These are phyloP conservation scores for Paraleonurus japonicus DNA, from an alignment of 257 asterid species.

Conservation along the genomic window DNA sequence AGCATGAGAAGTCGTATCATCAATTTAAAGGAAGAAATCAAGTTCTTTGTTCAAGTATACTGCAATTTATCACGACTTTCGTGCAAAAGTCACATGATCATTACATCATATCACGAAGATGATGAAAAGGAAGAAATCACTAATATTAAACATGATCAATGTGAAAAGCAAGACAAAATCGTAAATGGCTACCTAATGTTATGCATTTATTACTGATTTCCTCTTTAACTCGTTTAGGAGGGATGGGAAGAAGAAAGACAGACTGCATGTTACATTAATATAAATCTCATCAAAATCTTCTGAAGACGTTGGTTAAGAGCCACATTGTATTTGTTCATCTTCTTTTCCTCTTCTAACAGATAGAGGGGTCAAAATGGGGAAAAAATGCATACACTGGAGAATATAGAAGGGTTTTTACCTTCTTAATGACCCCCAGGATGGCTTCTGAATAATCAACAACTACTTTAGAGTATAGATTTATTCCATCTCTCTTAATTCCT, in stretches of 20 bases:
- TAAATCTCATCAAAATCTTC: slow-evolving; percentile 4
- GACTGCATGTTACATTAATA: not conserved
- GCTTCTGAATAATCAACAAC: slow-evolving; percentile 83
- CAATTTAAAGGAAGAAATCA: slow-evolving; percentile 11
- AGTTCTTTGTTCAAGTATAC: not conserved
- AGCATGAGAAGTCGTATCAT: slow-evolving; percentile 15
- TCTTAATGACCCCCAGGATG: slow-evolving; percentile 72
- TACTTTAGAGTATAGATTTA: slow-evolving; percentile 75
- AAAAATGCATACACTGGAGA: not conserved
- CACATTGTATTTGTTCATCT: not conserved
- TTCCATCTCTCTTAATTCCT: slow-evolving; percentile 85
- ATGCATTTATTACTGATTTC: not conserved
- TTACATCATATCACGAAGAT: slow-evolving; percentile 3
- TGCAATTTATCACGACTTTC: not conserved
- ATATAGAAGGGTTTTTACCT: slow-evolving; percentile 50
- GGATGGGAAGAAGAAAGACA: not conserved
- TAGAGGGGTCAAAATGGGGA: slow-evolving; percentile 5
- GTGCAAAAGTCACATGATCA: slow-evolving; percentile 18
- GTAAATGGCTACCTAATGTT: not conserved
- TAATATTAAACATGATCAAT: slow-evolving; percentile 1
- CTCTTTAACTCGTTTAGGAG: not conserved
- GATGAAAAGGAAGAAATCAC: slow-evolving; percentile 9
- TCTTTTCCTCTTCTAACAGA: not conserved
- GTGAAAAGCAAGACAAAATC: not conserved
- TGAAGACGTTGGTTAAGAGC: slow-evolving; percentile 1